Conservation (phyloP, 148 eudicot species). For the Vaccinium corymbosum region DNA sequence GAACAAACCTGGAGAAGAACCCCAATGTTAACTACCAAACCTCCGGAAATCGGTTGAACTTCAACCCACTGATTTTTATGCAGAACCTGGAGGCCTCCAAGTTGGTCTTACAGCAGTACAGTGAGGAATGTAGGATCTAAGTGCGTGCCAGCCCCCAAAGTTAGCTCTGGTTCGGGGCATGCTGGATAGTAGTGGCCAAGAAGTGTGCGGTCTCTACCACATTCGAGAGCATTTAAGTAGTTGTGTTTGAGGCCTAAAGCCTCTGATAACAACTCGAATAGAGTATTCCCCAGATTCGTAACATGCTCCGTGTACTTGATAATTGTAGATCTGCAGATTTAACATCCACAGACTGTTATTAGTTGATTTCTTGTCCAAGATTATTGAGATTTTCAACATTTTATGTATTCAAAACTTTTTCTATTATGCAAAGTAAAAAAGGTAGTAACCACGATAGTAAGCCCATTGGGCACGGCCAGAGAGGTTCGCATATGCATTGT, state of each 20-base stretch:
- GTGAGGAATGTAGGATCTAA: conserved; percentile 26
- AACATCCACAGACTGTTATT: no score
- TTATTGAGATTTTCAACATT: background rate
- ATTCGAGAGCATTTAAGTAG: conserved; percentile 22
- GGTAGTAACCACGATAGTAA: no score
- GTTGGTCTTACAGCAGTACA: conserved; percentile 24
- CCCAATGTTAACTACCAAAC: conserved; percentile 25
- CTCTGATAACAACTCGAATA: conserved; percentile 35
- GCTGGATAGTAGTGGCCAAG: conserved; percentile 39
- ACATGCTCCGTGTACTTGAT: conserved; percentile 26
- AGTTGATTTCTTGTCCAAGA: background rate
- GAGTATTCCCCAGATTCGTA: conserved; percentile 20
- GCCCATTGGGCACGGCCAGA: no score
- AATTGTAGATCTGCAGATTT: conserved; percentile 17
- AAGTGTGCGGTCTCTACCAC: conserved; percentile 18
- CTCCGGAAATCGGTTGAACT: conserved; percentile 23
- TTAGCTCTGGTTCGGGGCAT: conserved; percentile 33
- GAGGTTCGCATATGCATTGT: no score
- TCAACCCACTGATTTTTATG: conserved; percentile 27
- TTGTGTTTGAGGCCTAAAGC: conserved; percentile 29
- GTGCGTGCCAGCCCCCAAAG: conserved; percentile 24
- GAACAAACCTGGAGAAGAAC: conserved; percentile 24
- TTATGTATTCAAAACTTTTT: no score
- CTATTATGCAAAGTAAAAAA: no score
- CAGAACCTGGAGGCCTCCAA: conserved; percentile 31